phyloP scores from a whole-genome alignment of 495 filamentous ascomycete genomes.

The Penicillium mononematosum region DNA sequence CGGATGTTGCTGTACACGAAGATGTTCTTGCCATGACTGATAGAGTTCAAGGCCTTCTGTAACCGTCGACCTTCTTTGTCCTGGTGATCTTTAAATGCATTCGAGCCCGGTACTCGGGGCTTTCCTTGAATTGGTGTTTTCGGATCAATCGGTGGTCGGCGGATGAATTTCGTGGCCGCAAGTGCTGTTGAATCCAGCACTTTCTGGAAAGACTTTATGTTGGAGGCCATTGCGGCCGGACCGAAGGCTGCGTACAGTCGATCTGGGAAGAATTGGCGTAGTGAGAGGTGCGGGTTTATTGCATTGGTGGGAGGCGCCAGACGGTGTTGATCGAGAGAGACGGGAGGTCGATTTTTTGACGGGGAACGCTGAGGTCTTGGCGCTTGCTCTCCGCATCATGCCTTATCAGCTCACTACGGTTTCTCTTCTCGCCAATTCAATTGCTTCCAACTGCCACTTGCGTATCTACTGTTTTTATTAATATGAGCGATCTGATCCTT shows the following conservation, averaged over 20 bases:
- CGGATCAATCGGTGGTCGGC: conserved; percentile 41
- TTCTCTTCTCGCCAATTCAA: conserved; percentile 11
- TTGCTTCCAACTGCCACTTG: conserved; percentile 8
- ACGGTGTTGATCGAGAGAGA: conserved; percentile 20
- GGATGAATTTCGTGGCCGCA: conserved; percentile 41
- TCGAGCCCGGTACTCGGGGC: conserved; percentile 36
- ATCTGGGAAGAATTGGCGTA: neutral
- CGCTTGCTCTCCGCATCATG: conserved; percentile 34
- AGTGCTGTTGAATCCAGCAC: conserved; percentile 49
- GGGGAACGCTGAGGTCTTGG: conserved; percentile 29
- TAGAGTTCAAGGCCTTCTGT: conserved; percentile 47
- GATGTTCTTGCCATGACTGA: conserved; percentile 66
- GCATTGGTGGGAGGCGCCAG: conserved; percentile 17
- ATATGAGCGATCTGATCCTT: conserved; percentile 1
- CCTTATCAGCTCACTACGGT: conserved; percentile 8
- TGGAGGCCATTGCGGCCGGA: conserved; percentile 46
- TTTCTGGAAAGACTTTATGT: conserved; percentile 38
- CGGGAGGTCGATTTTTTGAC: conserved; percentile 37
- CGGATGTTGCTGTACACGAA: conserved; percentile 79
- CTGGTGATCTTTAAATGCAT: conserved; percentile 43
- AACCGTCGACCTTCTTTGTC: conserved; percentile 42
- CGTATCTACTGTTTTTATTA: neutral
- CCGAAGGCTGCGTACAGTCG: conserved; percentile 12
- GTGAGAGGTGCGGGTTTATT: conserved; percentile 8
- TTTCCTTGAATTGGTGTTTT: conserved; percentile 42